phyloP scores from a whole-genome alignment of 257 asterid species.

The Schizonepeta tenuifolia region DNA sequence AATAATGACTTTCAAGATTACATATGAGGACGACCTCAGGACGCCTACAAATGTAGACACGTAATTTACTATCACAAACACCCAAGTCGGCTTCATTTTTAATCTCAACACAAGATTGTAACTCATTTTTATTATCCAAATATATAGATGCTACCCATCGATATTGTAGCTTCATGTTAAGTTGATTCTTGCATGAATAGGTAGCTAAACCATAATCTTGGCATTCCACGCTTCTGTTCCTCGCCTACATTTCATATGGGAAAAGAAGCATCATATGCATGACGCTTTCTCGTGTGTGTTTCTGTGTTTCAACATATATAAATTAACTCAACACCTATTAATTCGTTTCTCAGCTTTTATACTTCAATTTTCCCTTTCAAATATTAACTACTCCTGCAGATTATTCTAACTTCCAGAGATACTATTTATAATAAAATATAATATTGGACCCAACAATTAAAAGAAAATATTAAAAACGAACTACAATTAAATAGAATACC shows the following conservation, averaged over 20 bases:
- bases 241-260: slow-evolving; percentile 9
- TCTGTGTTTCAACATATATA: too few relatives aligned
- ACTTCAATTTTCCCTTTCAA: too few relatives aligned
- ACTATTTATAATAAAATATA: too few relatives aligned
- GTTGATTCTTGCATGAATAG: slow-evolving; percentile 21
- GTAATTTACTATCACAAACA: not conserved
- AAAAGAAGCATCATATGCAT: slow-evolving; percentile 36
- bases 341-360: too few relatives aligned
- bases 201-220: slow-evolving; percentile 44
- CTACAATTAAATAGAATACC: too few relatives aligned
- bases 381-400: too few relatives aligned
- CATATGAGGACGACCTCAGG: slow-evolving; percentile 28
- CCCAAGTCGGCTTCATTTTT: slow-evolving; percentile 6
- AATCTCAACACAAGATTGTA: not conserved
- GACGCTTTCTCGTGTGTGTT: not conserved
- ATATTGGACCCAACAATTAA: too few relatives aligned
- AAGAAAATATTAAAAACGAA: too few relatives aligned
- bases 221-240: slow-evolving; percentile 18
- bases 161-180: slow-evolving; percentile 13
- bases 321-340: too few relatives aligned
- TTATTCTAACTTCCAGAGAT: too few relatives aligned
- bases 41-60: not conserved
- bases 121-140: not conserved
- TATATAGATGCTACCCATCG: slow-evolving; percentile 28
- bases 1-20: slow-evolving; percentile 23